These are phyloP conservation scores for Myriosclerotinia curreyana DNA, from an alignment of 2,329 filamentous ascomycete genomes.

Conservation along the genomic window DNA sequence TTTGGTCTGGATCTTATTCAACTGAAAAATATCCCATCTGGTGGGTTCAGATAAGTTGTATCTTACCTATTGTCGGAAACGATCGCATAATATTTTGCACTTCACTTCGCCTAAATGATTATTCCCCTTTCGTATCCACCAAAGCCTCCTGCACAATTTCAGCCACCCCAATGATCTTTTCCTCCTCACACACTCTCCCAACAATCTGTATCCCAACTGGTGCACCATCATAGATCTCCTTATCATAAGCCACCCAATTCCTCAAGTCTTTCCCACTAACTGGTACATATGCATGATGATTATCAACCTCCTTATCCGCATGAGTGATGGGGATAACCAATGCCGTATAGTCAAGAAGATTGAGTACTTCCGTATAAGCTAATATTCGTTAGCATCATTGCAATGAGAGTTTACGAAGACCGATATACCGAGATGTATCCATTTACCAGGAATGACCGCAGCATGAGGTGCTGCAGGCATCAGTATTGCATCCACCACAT, in stretches of 20 bases:
- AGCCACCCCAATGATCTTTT: constrained; percentile 48
- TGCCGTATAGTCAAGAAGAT: constrained; percentile 60
- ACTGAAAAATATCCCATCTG: too few species aligned
- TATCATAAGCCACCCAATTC: constrained; percentile 49
- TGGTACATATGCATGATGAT: constrained; percentile 41
- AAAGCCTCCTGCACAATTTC: constrained; percentile 33
- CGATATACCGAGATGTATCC: constrained; percentile 16
- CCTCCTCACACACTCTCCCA: constrained; percentile 52
- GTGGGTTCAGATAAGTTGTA: not conserved
- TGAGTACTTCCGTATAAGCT: constrained; percentile 58
- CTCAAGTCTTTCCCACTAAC: constrained; percentile 44
- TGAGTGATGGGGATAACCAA: constrained; percentile 55
- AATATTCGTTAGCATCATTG: not conserved
- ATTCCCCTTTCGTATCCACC: not conserved
- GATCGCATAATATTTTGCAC: too few species aligned
- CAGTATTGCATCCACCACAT: constrained; percentile 53
- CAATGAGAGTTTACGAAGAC: not conserved
- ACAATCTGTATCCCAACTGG: constrained; percentile 55
- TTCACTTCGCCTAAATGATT: too few species aligned
- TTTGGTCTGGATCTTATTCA: too few species aligned
- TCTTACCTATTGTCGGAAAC: too few species aligned
- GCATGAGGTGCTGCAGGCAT: constrained; percentile 48
- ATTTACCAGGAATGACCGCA: constrained; percentile 37
- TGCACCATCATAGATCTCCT: constrained; percentile 43
- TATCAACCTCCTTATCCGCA: constrained; percentile 42